Evolutionary conservation across 1,284 basidiomycete genomes (phyloP).

Genomic region (Ganoderma leucocontextum): DNA sequence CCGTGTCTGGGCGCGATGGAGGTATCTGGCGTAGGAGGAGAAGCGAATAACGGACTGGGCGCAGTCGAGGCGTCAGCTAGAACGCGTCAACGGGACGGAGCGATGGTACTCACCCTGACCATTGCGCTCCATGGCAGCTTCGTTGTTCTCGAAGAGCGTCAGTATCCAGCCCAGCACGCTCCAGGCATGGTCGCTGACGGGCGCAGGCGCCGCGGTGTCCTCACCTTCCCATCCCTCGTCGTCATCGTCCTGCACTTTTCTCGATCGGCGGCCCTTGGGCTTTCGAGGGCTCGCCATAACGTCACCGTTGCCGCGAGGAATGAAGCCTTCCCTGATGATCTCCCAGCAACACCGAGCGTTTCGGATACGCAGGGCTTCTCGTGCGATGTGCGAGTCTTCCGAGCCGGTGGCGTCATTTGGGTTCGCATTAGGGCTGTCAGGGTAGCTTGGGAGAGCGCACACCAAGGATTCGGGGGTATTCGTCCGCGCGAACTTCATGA

Average conservation of each 20-base stretch:
- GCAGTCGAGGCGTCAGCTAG: constrained; percentile 11
- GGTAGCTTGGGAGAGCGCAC: constrained; percentile 62
- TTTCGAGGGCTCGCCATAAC: constrained; percentile 22
- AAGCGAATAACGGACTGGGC: constrained; percentile 61
- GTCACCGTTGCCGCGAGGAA: constrained; percentile 42
- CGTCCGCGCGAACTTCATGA: constrained; percentile 62
- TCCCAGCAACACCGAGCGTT: constrained; percentile 68
- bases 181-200: constrained; percentile 70
- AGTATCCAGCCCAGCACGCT: constrained; percentile 70
- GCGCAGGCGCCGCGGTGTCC: constrained; percentile 39
- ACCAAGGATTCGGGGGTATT: constrained; percentile 63
- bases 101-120: constrained; percentile 43
- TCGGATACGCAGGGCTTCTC: constrained; percentile 59
- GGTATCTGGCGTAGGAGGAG: constrained; percentile 75
- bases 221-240: constrained; percentile 38
- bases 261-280: constrained; percentile 35
- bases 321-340: constrained; percentile 62
- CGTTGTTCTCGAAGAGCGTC: constrained; percentile 71
- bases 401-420: constrained; percentile 42
- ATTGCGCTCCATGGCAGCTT: constrained; percentile 45
- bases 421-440: constrained; percentile 22
- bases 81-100: constrained; percentile 10
- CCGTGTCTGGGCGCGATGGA: constrained; percentile 54
- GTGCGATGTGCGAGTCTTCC: constrained; percentile 64
- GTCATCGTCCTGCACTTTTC: constrained; percentile 31